phyloP scores from a whole-genome alignment of 2,329 filamentous ascomycete genomes.

The Coniochaeta hoffmannii region DNA sequence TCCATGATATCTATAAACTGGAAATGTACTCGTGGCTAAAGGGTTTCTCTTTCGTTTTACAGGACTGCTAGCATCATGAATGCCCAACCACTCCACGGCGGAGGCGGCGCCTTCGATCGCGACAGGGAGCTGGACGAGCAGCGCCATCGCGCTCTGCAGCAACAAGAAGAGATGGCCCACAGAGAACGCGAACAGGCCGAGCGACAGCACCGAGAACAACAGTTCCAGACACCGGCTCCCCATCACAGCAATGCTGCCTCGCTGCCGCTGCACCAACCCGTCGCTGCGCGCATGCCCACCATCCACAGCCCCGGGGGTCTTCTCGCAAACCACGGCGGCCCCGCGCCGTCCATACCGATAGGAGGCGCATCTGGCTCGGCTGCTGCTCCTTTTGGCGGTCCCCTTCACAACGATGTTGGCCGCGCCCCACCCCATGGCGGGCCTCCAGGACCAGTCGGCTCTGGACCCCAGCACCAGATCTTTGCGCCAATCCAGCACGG shows the following conservation, averaged over 20 bases:
- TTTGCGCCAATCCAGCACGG: slow-evolving; percentile 48
- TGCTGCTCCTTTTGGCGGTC: slow-evolving; percentile 44
- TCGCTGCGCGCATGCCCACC: slow-evolving; percentile 73
- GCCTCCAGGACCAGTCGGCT: slow-evolving; percentile 37
- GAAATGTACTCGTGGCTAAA: neutral
- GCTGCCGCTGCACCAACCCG: slow-evolving; percentile 88
- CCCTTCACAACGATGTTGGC: slow-evolving; percentile 43
- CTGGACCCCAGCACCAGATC: slow-evolving; percentile 46
- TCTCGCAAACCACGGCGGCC: slow-evolving; percentile 63
- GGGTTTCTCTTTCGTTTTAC: neutral
- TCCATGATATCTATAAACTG: too few relatives aligned
- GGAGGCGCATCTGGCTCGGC: slow-evolving; percentile 44
- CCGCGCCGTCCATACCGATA: slow-evolving; percentile 43
- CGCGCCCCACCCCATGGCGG: slow-evolving; percentile 45
- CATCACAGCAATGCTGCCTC: slow-evolving; percentile 85
- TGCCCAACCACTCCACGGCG: slow-evolving; percentile 35
- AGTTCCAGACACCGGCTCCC: slow-evolving; percentile 57
- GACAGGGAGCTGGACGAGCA: slow-evolving; percentile 41
- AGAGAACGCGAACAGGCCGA: slow-evolving; percentile 62
- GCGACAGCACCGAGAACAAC: slow-evolving; percentile 53
- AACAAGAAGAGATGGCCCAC: slow-evolving; percentile 39
- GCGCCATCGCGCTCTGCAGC: slow-evolving; percentile 36
- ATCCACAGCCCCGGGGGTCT: slow-evolving; percentile 92
- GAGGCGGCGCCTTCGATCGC: slow-evolving; percentile 36
- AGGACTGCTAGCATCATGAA: slow-evolving; percentile 29